Percentiles rank a stretch among this genome's conserved stretches.
phyloP scores from a whole-genome alignment of 352 stramenopile genomes.

The Globisporangium echinulatum region DNA sequence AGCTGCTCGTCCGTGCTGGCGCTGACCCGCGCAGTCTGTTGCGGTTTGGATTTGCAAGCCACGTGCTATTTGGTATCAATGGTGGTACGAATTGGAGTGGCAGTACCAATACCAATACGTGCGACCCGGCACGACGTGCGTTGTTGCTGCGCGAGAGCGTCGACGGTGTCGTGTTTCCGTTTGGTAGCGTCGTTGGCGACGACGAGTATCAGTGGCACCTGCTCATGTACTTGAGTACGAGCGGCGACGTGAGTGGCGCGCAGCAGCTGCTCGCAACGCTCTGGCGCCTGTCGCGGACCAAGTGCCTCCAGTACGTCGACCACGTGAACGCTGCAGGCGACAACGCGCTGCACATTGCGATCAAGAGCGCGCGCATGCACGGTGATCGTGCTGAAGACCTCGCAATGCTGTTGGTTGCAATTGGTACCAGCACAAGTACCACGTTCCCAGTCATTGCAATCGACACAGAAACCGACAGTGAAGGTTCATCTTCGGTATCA shows the following conservation, averaged over 20 bases:
- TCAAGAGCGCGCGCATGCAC: conserved; percentile 27
- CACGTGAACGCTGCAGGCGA: conserved; percentile 59
- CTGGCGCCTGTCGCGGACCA: conserved; percentile 7
- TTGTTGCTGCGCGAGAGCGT: conserved; percentile 26
- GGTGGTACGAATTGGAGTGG: conserved; percentile 9
- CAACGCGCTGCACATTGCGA: conserved; percentile 61
- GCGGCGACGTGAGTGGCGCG: conserved; percentile 39
- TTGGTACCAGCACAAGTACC: conserved; percentile 13
- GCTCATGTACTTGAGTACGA: conserved; percentile 59
- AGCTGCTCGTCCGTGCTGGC: conserved; percentile 32
- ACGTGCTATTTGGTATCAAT: conserved; percentile 43
- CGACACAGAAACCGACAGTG: neutral
- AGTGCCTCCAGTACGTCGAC: conserved; percentile 35
- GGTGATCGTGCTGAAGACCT: conserved; percentile 10
- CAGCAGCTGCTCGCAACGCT: conserved; percentile 24
- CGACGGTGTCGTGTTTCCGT: conserved; percentile 20
- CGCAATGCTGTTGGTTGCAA: conserved; percentile 39
- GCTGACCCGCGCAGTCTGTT: conserved; percentile 39
- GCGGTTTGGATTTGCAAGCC: conserved; percentile 52
- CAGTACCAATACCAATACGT: conserved; percentile 8
- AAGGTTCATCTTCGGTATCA: neutral
- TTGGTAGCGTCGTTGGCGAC: conserved; percentile 23
- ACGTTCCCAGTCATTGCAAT: too few species aligned
- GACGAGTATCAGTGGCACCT: conserved; percentile 52
- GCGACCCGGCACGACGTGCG: conserved; percentile 14